Evolutionary conservation across 148 eudicot genomes (phyloP), one percentile per base, ranked within the genome.

Genomic region (Silene conica): DNA sequence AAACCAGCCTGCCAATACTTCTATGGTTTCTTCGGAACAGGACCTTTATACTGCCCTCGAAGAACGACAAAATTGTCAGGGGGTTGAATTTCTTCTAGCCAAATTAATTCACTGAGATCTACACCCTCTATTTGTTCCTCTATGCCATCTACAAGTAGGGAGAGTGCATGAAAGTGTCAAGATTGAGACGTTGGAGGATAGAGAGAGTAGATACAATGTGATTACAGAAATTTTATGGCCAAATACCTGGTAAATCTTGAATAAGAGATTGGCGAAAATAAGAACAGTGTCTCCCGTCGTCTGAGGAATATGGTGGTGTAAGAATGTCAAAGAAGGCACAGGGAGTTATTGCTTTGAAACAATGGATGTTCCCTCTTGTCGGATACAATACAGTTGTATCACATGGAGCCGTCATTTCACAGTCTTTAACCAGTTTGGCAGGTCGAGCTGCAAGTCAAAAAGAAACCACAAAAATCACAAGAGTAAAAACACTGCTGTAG

Each of bases 251-350:
- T 67, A 85, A 76, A 6, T 79, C 81, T 67, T 67, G 73, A 61
- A 67, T 66, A 74, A 74, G 58, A 73, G 87, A 67, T 65, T 69
- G 80, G 45, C 85, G 81, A 76, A 80, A 85, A 70, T 85, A 85
- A 69, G 97, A 84, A 80, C 99, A 95, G 74, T 95, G 93, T 19
- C 97, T 88, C 55, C 99, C 99, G 77, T 92, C 90, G 56, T 92
- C 94, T 31, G 97, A 78, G 61, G 87, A 83, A 75, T 95, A 95
- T 22, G 97, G 99, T 0, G 99, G 99, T 46, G 99, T 85, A 76
- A 95, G 87, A 78, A 95, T 92, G 84, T 95, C 99, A 69, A 95
- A 95, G 77, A 95, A 78, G 31, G 99, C 99, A 70, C 96, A 90
- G 1, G 96, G 99, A 60, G 97, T 89, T 43, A 92, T 70, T 18